phyloP scores from a whole-genome alignment of 2,329 filamentous ascomycete genomes.

The Talaromyces verruculosus region DNA sequence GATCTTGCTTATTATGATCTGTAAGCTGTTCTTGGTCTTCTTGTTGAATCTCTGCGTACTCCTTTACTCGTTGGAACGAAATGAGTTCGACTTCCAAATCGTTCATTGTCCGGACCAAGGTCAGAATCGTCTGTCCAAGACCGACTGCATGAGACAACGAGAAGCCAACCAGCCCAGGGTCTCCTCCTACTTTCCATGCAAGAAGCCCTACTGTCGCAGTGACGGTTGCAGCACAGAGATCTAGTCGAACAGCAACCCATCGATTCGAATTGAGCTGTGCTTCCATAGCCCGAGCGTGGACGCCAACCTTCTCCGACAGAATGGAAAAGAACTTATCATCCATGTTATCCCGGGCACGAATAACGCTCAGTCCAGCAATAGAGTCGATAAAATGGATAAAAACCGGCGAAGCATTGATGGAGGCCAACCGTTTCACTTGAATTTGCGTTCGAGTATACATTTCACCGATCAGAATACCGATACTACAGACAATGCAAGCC shows the following conservation, averaged over 20 bases:
- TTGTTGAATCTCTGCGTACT: constrained; percentile 29
- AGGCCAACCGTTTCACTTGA: constrained; percentile 49
- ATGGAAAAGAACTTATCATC: constrained; percentile 50
- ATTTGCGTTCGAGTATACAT: constrained; percentile 55
- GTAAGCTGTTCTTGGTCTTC: constrained; percentile 23
- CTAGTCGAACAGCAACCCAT: constrained; percentile 58
- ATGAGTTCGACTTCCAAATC: constrained; percentile 60
- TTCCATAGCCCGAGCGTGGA: constrained; percentile 51
- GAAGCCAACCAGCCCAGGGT: constrained; percentile 57
- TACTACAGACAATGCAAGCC: constrained; percentile 47
- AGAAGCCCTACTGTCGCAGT: constrained; percentile 55
- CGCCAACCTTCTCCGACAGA: constrained; percentile 53
- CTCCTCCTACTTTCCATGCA: constrained; percentile 50
- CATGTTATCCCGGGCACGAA: constrained; percentile 55
- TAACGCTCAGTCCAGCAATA: constrained; percentile 52
- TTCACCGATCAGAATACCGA: constrained; percentile 51
- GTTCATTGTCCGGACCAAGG: constrained; percentile 56
- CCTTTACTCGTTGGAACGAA: constrained; percentile 29
- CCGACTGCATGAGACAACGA: constrained; percentile 59
- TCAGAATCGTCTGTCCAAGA: constrained; percentile 54
- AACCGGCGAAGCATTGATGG: constrained; percentile 54
- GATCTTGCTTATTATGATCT: background rate
- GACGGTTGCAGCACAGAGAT: constrained; percentile 56
- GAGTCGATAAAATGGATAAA: constrained; percentile 60
- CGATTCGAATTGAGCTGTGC: constrained; percentile 58